Conservation (phyloP, 495 filamentous ascomycete genomes). For the Aspergillus leporis region DNA sequence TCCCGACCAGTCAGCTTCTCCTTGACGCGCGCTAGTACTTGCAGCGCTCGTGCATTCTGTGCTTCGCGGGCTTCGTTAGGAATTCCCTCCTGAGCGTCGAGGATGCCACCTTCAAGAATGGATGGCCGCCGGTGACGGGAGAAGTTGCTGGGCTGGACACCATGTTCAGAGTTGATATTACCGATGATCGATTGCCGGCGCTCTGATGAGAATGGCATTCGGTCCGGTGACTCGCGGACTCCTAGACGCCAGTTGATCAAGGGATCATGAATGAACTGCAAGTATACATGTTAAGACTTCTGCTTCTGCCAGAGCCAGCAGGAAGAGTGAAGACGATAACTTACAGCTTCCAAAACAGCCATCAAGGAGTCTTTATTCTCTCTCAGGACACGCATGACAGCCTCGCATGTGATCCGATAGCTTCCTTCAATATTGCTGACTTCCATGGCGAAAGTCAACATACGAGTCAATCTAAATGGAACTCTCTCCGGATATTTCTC, state of each 20-base stretch:
- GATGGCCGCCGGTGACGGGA: constrained; percentile 49
- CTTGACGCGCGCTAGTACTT: constrained; percentile 87
- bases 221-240: constrained; percentile 76
- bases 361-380: constrained; percentile 98
- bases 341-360: constrained; percentile 96
- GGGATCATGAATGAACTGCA: constrained; percentile 94
- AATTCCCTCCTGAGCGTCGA: constrained; percentile 51
- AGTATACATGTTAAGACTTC: constrained; percentile 24
- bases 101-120: constrained; percentile 52
- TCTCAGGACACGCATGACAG: constrained; percentile 94
- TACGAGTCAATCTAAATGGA: constrained; percentile 94
- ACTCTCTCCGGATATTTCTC: constrained; percentile 98
- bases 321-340: constrained; percentile 31
- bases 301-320: not conserved
- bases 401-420: constrained; percentile 95
- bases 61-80: constrained; percentile 64
- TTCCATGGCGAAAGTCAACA: constrained; percentile 99
- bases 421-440: constrained; percentile 98
- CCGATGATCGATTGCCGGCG: constrained; percentile 73
- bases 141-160: constrained; percentile 47
- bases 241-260: constrained; percentile 95
- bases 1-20: constrained; percentile 85
- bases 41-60: constrained; percentile 89
- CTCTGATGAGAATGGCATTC: constrained; percentile 79
- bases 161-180: constrained; percentile 56